phyloP scores from a whole-genome alignment of 2,329 filamentous ascomycete species.

The Septoria linicola region DNA sequence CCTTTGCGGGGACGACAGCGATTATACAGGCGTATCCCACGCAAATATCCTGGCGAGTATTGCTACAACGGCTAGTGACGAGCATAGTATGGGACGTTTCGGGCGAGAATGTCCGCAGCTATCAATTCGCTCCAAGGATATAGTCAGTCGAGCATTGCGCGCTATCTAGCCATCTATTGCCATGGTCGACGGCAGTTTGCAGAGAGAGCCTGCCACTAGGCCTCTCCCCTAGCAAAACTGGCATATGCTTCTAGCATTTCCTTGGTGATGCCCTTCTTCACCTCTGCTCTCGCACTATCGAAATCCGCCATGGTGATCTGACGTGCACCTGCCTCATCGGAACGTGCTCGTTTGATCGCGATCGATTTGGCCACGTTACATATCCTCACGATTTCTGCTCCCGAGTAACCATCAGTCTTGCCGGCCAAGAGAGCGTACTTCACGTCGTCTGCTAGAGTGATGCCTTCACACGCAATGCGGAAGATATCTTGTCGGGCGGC shows the following conservation, averaged over 20 bases:
- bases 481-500: slow-evolving; percentile 76
- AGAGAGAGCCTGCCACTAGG: too few species aligned
- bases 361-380: slow-evolving; percentile 42
- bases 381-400: slow-evolving; percentile 73
- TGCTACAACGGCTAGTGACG: too few species aligned
- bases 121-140: too few species aligned
- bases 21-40: not conserved
- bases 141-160: too few species aligned
- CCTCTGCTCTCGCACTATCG: slow-evolving; percentile 40
- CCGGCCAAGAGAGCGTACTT: slow-evolving; percentile 63
- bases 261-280: slow-evolving; percentile 59
- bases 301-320: slow-evolving; percentile 46
- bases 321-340: slow-evolving; percentile 36
- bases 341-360: slow-evolving; percentile 15
- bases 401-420: slow-evolving; percentile 74
- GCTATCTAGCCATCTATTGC: too few species aligned
- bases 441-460: slow-evolving; percentile 62
- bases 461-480: slow-evolving; percentile 61
- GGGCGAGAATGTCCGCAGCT: too few species aligned
- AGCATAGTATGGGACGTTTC: too few species aligned
- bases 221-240: slow-evolving; percentile 39
- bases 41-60: too few species aligned
- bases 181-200: too few species aligned
- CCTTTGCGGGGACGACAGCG: slow-evolving; percentile 13
- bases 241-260: slow-evolving; percentile 61